phyloP scores from a whole-genome alignment of 441 rosid species.

The Euphorbia schlechtendalii region DNA sequence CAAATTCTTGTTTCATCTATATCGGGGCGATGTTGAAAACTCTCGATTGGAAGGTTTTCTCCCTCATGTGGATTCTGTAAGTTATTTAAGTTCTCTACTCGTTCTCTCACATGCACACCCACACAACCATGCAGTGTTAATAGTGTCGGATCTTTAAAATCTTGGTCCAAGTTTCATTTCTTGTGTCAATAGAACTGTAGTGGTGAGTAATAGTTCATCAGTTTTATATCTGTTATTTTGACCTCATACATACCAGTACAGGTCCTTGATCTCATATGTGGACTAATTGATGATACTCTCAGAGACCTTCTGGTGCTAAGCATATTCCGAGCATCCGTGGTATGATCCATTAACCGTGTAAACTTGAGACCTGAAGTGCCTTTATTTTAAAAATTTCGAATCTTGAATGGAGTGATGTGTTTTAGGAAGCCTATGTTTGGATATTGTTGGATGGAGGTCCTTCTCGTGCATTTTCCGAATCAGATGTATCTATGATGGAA shows the following conservation, averaged over 20 bases:
- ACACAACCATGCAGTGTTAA: not conserved
- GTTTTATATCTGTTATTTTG: conserved; percentile 18
- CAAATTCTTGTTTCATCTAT: conserved; percentile 58
- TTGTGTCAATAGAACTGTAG: not conserved
- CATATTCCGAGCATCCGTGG: conserved; percentile 70
- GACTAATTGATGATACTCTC: conserved; percentile 64
- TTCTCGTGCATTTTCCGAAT: conserved; percentile 81
- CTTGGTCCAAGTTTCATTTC: not conserved
- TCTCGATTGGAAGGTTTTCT: conserved; percentile 78
- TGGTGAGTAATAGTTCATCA: not conserved
- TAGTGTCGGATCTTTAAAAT: not conserved
- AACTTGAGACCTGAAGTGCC: not conserved
- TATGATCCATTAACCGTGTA: conserved; percentile 22
- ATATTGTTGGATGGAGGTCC: conserved; percentile 97
- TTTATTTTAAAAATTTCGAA: conserved; percentile 14
- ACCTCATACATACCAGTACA: conserved; percentile 28
- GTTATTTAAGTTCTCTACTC: conserved; percentile 18
- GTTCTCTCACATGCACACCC: not conserved
- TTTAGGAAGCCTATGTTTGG: conserved; percentile 76
- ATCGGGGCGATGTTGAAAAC: conserved; percentile 65
- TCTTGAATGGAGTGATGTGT: conserved; percentile 17
- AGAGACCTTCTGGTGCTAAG: conserved; percentile 84
- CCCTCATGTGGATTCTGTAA: conserved; percentile 74
- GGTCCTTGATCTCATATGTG: conserved; percentile 82
- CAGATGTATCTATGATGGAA: conserved; percentile 72